Conservation (phyloP, 2,329 filamentous ascomycete genomes). For the Lasiodiplodia sp. region DNA sequence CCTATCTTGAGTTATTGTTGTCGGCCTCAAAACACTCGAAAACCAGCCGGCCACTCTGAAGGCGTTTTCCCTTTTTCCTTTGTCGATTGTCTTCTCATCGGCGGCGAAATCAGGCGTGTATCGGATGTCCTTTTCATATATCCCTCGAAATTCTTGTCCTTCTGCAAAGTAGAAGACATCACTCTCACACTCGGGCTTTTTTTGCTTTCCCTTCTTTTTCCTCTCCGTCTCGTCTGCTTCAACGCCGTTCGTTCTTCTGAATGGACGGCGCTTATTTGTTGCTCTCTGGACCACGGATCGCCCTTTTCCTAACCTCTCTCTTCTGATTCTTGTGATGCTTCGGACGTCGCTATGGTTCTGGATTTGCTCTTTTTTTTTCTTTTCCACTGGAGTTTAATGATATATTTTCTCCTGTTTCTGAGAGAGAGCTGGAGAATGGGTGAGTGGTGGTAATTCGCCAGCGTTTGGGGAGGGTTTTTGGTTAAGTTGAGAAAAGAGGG, state of each 20-base stretch:
- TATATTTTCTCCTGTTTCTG: neutral
- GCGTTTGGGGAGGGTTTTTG: neutral
- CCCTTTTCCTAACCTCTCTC: neutral
- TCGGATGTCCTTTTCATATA: neutral
- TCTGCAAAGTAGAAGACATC: neutral
- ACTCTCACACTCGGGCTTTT: neutral
- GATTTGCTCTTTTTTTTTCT: neutral
- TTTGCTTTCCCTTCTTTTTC: neutral
- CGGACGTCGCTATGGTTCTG: constrained; percentile 1
- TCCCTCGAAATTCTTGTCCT: neutral
- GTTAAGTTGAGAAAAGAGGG: neutral
- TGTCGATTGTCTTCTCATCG: neutral
- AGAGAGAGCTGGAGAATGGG: too few relatives aligned
- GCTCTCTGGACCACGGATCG: neutral
- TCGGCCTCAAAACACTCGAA: neutral
- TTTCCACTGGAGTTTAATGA: neutral
- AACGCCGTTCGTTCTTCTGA: neutral
- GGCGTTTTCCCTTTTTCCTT: neutral
- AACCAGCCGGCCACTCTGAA: neutral
- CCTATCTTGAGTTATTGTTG: neutral
- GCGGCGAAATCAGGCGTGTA: neutral
- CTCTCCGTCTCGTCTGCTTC: neutral
- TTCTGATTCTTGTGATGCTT: neutral
- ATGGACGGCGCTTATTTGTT: neutral
- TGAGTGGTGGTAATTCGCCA: neutral